Evolutionary conservation across 345 rosid species (phyloP).

Genomic region (Jatropha curcas): DNA sequence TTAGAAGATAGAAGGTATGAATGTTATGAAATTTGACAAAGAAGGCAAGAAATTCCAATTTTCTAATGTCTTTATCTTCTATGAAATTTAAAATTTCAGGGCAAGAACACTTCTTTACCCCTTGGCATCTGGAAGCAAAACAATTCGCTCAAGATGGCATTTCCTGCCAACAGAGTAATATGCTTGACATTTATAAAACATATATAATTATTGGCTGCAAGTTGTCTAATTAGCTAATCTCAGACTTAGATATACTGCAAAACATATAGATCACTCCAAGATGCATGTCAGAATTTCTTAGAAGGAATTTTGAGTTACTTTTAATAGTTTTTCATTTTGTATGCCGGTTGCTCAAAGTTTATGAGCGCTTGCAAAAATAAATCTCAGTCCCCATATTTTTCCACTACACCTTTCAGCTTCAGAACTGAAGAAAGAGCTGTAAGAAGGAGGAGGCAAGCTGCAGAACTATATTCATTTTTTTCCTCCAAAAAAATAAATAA

Average conservation of each 20-base stretch:
- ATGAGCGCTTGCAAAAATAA: constrained; percentile 58
- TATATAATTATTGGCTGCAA: background rate
- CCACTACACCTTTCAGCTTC: constrained; percentile 63
- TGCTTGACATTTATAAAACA: background rate
- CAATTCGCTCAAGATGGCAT: constrained; percentile 59
- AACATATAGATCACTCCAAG: background rate
- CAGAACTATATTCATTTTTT: background rate
- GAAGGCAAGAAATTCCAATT: background rate
- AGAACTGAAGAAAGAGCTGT: constrained; percentile 86
- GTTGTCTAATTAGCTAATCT: background rate
- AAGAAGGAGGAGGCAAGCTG: constrained; percentile 70
- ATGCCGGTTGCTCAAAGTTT: constrained; percentile 57
- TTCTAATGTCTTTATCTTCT: background rate
- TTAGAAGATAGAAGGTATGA: constrained; percentile 54
- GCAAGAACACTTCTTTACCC: constrained; percentile 41
- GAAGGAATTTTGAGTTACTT: constrained; percentile 19
- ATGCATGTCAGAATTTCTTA: background rate
- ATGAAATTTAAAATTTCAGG: constrained; percentile 40
- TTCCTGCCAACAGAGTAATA: constrained; percentile 79
- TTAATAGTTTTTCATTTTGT: constrained; percentile 26
- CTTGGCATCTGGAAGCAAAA: constrained; percentile 48
- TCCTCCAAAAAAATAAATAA: background rate
- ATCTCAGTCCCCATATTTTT: constrained; percentile 55
- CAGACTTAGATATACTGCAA: background rate
- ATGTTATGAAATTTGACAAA: background rate